These are phyloP conservation scores for Lepidopterella palustris DNA, from an alignment of 495 filamentous ascomycete species.

Conservation along the genomic window DNA sequence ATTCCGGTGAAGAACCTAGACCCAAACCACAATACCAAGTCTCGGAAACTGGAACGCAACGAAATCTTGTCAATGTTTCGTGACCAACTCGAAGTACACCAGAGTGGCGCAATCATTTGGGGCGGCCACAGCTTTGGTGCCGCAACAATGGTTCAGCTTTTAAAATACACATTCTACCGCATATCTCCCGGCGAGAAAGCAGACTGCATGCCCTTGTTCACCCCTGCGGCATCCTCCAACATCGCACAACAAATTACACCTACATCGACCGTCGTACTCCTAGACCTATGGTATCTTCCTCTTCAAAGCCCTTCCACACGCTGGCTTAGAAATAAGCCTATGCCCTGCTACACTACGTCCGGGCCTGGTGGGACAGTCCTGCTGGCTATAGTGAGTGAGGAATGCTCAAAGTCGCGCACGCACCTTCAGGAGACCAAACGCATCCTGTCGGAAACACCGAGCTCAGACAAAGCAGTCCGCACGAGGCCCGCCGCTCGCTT, in stretches of 20 bases:
- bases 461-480: constrained; percentile 2
- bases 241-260: constrained; percentile 58
- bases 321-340: constrained; percentile 55
- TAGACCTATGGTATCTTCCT: constrained; percentile 71
- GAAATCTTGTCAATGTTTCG: constrained; percentile 47
- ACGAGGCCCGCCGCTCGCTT: constrained; percentile 33
- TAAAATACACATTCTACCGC: constrained; percentile 63
- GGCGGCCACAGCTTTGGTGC: constrained; percentile 73
- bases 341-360: constrained; percentile 54
- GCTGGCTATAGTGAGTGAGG: constrained; percentile 59
- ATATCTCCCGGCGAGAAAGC: constrained; percentile 15
- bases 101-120: constrained; percentile 64
- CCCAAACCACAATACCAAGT: constrained; percentile 28
- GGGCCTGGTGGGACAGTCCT: constrained; percentile 46
- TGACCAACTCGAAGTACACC: constrained; percentile 52
- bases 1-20: constrained; percentile 37
- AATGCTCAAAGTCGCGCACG: constrained; percentile 64
- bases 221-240: constrained; percentile 41
- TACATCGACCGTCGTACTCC: constrained; percentile 51
- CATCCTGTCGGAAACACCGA: constrained; percentile 40
- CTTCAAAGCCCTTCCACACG: constrained; percentile 48
- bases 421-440: constrained; percentile 56
- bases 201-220: constrained; percentile 43
- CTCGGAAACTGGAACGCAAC: constrained; percentile 35
- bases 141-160: constrained; percentile 60